Evolutionary conservation across 2,329 filamentous ascomycete genomes (phyloP), one percentile per base, ranked within the genome.

Genomic region (Apiospora marii): DNA sequence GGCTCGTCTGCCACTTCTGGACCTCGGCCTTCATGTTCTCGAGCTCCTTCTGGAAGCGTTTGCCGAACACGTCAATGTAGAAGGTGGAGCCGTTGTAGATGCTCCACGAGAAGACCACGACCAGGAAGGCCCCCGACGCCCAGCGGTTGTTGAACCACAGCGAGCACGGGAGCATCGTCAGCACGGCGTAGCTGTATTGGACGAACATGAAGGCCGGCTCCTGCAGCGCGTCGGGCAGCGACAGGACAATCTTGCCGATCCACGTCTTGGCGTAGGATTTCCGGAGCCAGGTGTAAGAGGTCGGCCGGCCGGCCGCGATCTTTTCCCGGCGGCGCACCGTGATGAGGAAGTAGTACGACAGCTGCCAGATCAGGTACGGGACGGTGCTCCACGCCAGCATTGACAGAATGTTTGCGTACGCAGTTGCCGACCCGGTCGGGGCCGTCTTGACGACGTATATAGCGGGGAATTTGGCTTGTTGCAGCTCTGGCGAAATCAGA

Each of bases 31-130:
- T 95, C 84, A 99, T 89, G 70, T 92, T 89, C 81, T 99, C 95
- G 16, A 99, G 87, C 82, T 99, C 96, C 80, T 96, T 98, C 85
- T 99, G 94, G 87, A 99, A 98, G 2, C 95, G 91, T 78, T 94
- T 97, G 71, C 97, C 96, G 81, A 98, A 99, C 1, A 98, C 94
- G 78, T 99, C 96, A 79, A 99, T 98, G 83, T 99, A 99, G 83
- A 93, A 99, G 0, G 95, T 98, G 24, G 96, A 94, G 44, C 96
- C 96, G 78, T 99, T 99, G 85, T 98, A 97, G 72, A 98, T 93
- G 77, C 94, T 97, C 95, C 95, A 98, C 61, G 91, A 87, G 80
- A 99, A 98, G n/a, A 99, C 91, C 2, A 90, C 84, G 71, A 92
- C 86, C 67, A 99, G 86, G 83, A 98, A 99, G 0, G 82, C 76